Base-by-base conservation (phyloP, 202 grass and related monocot genomes). In the Brachypodium distachyon region DNA sequence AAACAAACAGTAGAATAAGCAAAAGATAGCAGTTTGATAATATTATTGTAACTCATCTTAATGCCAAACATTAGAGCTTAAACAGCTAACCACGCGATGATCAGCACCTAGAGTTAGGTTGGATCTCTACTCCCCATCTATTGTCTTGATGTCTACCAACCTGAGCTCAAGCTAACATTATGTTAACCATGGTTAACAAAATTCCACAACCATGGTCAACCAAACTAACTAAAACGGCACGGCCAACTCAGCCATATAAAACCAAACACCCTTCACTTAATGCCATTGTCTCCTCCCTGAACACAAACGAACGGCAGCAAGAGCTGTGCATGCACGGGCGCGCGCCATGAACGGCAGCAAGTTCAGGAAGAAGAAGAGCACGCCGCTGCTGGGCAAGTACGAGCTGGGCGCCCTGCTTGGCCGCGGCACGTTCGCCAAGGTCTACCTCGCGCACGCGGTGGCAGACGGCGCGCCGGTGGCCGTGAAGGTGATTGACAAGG, bases 401-500 rank as follows among this genome's bases (percentile, higher is more conserved):
- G 90, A 97, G 81, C 34, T 97, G 1, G 87, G 87, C 0, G 73
- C 71, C 6, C 46, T 97, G 9, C 90, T 97, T 1, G 93, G 93
- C 1, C 88, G 88, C 9, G 93, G 93, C 38, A 93, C 88, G 54
- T 97, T 97, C 36, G 93, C 93, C 48, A 97, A 97, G 78, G 93
- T 97, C 16, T 97, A 97, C 86, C 78, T 81, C 9, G 90, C 86
- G 12, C 86, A 73, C 7, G 78, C 93, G 5, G 52, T 89, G 13
- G 77, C 78, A 2, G 90, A 76, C 49, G 84, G 88, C 55, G 63
- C 73, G 10, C 9, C 36, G 36, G 94, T 93, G 33, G 90, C 94
- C 1, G 79, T 97, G 57, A 97, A 97, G 72, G 86, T 97, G 29
- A 50, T 97, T 22, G 88, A 93, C 44, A 97, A 97, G 82, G 58